Percentiles rank a stretch among this genome's conserved stretches.
phyloP scores from a whole-genome alignment of 2,329 filamentous ascomycete genomes.

The Nemania sp. region DNA sequence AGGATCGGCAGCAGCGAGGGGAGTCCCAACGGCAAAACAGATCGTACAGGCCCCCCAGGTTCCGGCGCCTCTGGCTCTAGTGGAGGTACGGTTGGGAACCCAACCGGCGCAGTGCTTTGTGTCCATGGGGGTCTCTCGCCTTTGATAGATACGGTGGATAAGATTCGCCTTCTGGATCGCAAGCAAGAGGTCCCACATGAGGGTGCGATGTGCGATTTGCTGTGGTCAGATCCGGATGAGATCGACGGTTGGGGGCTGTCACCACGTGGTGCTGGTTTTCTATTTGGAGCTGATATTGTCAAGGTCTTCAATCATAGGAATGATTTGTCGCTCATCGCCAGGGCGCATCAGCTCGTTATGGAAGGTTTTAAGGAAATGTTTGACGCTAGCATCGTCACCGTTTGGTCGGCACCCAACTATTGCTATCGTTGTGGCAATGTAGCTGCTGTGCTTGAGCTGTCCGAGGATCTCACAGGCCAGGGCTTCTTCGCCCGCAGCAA shows the following conservation, averaged over 20 bases:
- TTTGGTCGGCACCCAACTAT: slow-evolving; percentile 98
- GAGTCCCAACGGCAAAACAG: slow-evolving; percentile 55
- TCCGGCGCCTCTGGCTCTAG: slow-evolving; percentile 81
- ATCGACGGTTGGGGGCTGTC: slow-evolving; percentile 97
- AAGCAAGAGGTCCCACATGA: slow-evolving; percentile 99
- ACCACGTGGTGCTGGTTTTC: slow-evolving; percentile 92
- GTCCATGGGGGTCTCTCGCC: slow-evolving; percentile 95
- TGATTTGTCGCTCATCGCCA: slow-evolving; percentile 89
- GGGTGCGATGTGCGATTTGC: slow-evolving; percentile 97
- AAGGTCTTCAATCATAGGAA: slow-evolving; percentile 96
- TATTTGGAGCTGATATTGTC: slow-evolving; percentile 96
- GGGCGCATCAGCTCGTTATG: slow-evolving; percentile 98
- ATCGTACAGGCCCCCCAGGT: slow-evolving; percentile 78
- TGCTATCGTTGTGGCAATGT: slow-evolving; percentile 97
- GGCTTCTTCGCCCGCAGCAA: slow-evolving; percentile 77
- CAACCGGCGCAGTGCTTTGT: slow-evolving; percentile 87
- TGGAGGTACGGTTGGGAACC: slow-evolving; percentile 71
- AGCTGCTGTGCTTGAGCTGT: slow-evolving; percentile 91
- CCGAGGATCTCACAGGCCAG: slow-evolving; percentile 83
- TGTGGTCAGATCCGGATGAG: slow-evolving; percentile 98
- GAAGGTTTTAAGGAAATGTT: slow-evolving; percentile 99
- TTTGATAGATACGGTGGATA: slow-evolving; percentile 91
- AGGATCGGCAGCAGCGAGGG: slow-evolving; percentile 46
- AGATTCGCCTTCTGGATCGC: slow-evolving; percentile 92
- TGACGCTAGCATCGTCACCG: slow-evolving; percentile 92